Conservation (phyloP, 169 alveolate species). For the Plasmodium reichenowi region DNA sequence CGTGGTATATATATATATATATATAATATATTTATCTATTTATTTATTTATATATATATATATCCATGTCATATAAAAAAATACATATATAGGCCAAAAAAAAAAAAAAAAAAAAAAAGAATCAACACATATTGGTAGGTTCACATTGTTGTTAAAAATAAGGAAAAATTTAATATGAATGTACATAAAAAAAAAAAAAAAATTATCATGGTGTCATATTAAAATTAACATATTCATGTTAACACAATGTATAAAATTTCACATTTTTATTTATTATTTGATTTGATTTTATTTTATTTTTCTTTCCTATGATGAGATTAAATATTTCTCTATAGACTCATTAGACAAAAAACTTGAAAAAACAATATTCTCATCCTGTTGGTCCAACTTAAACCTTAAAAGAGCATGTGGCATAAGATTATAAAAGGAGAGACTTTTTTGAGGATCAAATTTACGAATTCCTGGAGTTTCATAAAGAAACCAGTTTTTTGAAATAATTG, state of each 20-base stretch:
- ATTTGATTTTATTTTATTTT: slow-evolving; percentile 9
- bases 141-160: too few species aligned
- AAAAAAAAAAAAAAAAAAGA: too few species aligned
- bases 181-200: background rate
- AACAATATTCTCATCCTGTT: background rate
- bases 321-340: slow-evolving; percentile 42
- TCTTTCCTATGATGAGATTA: background rate
- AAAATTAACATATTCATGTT: too few species aligned
- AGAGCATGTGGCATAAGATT: slow-evolving; percentile 46
- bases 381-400: slow-evolving; percentile 50
- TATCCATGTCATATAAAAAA: too few species aligned
- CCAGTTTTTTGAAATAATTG: slow-evolving; percentile 35
- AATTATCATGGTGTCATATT: background rate
- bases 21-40: too few species aligned
- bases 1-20: too few species aligned
- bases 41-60: too few species aligned
- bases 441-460: slow-evolving; percentile 58
- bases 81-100: too few species aligned
- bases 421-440: slow-evolving; percentile 48
- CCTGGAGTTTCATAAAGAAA: slow-evolving; percentile 74
- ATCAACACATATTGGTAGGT: too few species aligned
- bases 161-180: background rate
- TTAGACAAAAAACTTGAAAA: slow-evolving; percentile 37
- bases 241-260: background rate
- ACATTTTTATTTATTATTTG: background rate